Percentiles rank a stretch among this genome's conserved stretches.
Evolutionary conservation across 345 rosid species (phyloP).

Genomic region (Eucalyptus cloeziana): DNA sequence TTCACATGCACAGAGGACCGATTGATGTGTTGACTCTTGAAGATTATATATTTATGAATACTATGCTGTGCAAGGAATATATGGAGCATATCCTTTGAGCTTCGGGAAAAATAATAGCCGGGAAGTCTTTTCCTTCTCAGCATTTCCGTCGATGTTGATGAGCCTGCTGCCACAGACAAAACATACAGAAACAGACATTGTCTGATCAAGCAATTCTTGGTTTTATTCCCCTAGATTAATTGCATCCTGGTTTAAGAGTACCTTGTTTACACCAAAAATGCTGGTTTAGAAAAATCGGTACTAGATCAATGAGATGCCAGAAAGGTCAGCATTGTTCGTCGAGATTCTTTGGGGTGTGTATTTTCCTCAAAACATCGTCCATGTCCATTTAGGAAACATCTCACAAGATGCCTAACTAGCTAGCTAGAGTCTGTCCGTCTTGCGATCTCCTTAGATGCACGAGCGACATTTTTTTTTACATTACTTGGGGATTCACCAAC

Average conservation of each 20-base stretch:
- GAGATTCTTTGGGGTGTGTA: not conserved
- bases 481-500: not conserved
- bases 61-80: not conserved
- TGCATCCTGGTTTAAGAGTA: not conserved
- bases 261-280: not conserved
- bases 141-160: not conserved
- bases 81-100: constrained; percentile 2
- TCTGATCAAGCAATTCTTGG: not conserved
- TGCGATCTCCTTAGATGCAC: not conserved
- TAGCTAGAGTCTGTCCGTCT: not conserved
- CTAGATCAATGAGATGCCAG: not conserved
- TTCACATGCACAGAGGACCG: not conserved
- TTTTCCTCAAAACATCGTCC: not conserved
- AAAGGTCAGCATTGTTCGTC: not conserved
- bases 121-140: not conserved
- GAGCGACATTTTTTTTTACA: not conserved
- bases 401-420: not conserved
- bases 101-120: not conserved
- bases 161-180: not conserved
- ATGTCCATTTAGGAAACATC: not conserved
- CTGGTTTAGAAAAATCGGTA: not conserved
- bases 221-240: not conserved
- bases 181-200: not conserved
- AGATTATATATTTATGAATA: not conserved
- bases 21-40: not conserved